Evolutionary conservation across 176 grass and related monocot species (phyloP), one percentile per base, ranked within the genome.

Genomic region (Aegilops umbellulata): DNA sequence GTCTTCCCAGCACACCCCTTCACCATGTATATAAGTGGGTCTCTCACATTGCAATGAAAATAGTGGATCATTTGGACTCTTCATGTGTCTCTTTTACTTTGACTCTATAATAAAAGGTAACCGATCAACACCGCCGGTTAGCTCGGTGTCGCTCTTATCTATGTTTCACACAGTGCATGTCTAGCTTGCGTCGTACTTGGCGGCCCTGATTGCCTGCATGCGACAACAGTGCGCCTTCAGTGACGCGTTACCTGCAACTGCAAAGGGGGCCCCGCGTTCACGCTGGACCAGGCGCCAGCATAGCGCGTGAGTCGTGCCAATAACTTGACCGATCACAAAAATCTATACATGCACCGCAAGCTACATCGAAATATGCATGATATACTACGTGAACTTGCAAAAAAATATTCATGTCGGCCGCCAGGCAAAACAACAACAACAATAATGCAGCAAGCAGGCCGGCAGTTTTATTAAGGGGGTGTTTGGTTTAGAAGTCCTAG

Each of bases 161-260:
- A 12, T 51, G 2, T 19, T 57, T 23, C 32, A 3, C 68, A 34
- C 60, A 68, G 60, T 47, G 29, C 26, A 27, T n/a, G 65, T 58
- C 82, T 89, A 66, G 68, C 76, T 85, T 75, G 76, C 87, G 60
- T 46, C 74, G 82, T 75, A 84, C 82, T 80, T 15, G 19, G 25
- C 42, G 34, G 34, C 44, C 39, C 46, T 80, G 77, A 34, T 76
- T 74, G 87, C 58, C 25, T 53, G 66, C 65, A 25, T 53, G 66
- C 66, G 10, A 65, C 13, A 80, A 80, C 68, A 84, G 67, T 74
- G 69, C 15, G 55, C 44, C 35, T 30, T 60, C 32, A 72, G 67
- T 60, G 55, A 46, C 36, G 64, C 23, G 2, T 25, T 42, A 64
- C 58, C 77, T 30, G 36, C 60, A 46, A 80, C 55, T 58, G 55